Base-by-base conservation (phyloP, 148 eudicot genomes). In the Nyssa sinensis region DNA sequence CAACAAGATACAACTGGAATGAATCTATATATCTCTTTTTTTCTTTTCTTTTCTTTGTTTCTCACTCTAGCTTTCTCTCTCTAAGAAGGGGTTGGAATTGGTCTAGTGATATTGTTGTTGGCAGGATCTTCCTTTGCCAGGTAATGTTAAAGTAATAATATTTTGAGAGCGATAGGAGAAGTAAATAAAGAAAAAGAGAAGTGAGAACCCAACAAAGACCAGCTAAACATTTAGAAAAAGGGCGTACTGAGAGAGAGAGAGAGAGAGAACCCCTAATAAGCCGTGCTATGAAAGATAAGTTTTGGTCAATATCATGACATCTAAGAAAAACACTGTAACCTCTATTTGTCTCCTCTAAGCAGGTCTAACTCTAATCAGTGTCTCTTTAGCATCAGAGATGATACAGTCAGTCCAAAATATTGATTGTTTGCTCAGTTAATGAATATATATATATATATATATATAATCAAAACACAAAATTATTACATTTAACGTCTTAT, bases 1-100 rank as follows among this genome's bases (percentile, higher is more conserved):
- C 74, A 84, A 78, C 88, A 74, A 84, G 34, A 77, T 78, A 84
- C 81, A 82, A 88, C 79, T 78, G 77, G 87, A 82, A 79, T 80
- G 71, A 67, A 64, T 70, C 39, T 65, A 35, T 61, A 58, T 62
- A 11, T 61, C 62, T 41, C 62, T 72, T 51, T 66, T 74, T 77
- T 37, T 76, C 67, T 73, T n/a, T n/a, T n/a, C n/a, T n/a, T n/a
- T n/a, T n/a, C n/a, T n/a, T n/a, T n/a, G n/a, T n/a, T n/a, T n/a
- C n/a, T n/a, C n/a, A n/a, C 72, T 75, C 69, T 66, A 57, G 35
- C 16, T 28, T 51, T 57, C 31, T 30, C 49, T 66, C 59, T 24
- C 4, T 2, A 72, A 78, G 70, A 81, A 84, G 72, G 72, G 65
- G 83, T 81, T 77, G 81, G 87, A 80, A 75, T 85, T 86, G 80